These are phyloP conservation scores for Chaetoceros tenuissimus DNA, from an alignment of 108 stramenopile genomes.

Conservation along the genomic window DNA sequence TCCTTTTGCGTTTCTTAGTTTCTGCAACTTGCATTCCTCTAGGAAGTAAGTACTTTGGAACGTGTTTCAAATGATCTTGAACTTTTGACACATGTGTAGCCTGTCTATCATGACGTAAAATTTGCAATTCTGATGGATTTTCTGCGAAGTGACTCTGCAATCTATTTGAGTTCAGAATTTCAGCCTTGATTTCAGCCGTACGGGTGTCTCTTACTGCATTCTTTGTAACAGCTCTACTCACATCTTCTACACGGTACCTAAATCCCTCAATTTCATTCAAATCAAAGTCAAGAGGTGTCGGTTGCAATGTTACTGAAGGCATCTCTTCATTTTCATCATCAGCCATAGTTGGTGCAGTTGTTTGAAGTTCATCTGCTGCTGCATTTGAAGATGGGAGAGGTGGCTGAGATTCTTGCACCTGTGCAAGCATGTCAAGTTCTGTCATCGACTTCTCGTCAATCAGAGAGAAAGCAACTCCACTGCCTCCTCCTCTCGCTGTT, in stretches of 20 bases:
- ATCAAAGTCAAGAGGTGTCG: constrained; percentile 92
- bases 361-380: constrained; percentile 35
- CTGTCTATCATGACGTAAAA: constrained; percentile 76
- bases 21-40: constrained; percentile 85
- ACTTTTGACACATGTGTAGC: constrained; percentile 71
- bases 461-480: constrained; percentile 90
- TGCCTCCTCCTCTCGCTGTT: constrained; percentile 92
- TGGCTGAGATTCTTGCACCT: constrained; percentile 81
- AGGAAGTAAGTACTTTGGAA: constrained; percentile 93
- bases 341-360: constrained; percentile 10
- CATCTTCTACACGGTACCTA: constrained; percentile 96
- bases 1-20: constrained; percentile 66
- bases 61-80: constrained; percentile 83
- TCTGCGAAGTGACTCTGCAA: constrained; percentile 92
- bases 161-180: constrained; percentile 90
- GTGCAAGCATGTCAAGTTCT: constrained; percentile 40
- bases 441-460: constrained; percentile 43
- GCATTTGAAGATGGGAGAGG: constrained; percentile 25
- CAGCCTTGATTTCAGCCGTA: constrained; percentile 86
- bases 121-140: constrained; percentile 85
- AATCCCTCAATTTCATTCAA: constrained; percentile 92
- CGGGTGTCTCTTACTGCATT: constrained; percentile 84
- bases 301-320: constrained; percentile 21
- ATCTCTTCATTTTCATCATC: constrained; percentile 12
- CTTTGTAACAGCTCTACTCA: constrained; percentile 80